Evolutionary conservation across 768 basidiomycete species (phyloP).

Genomic region (Tricholoma saponaceum): DNA sequence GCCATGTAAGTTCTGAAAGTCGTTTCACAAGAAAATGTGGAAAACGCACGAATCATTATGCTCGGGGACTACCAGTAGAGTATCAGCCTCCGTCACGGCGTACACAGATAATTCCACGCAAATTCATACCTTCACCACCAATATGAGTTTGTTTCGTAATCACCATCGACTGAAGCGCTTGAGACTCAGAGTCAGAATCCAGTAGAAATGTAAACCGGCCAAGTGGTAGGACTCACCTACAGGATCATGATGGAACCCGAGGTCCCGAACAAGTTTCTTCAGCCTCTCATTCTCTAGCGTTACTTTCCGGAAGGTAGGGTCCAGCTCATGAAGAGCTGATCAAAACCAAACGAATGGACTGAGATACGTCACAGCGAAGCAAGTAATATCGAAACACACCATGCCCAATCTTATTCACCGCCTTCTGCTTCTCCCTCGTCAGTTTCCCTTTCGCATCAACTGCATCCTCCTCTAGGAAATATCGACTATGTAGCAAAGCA

Average conservation of each 20-base stretch:
- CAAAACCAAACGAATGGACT: neutral
- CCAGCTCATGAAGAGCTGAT: slow-evolving; percentile 80
- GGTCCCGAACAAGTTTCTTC: slow-evolving; percentile 64
- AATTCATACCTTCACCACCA: slow-evolving; percentile 76
- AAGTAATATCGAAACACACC: slow-evolving; percentile 37
- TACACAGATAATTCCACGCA: neutral
- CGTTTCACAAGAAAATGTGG: neutral
- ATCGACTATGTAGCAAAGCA: slow-evolving; percentile 45
- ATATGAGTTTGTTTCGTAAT: slow-evolving; percentile 94
- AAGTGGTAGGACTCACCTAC: slow-evolving; percentile 49
- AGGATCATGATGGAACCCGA: slow-evolving; percentile 83
- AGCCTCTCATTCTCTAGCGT: slow-evolving; percentile 80
- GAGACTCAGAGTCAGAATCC: neutral
- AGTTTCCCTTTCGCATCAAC: slow-evolving; percentile 68
- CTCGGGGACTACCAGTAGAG: slow-evolving; percentile 56
- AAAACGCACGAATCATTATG: slow-evolving; percentile 88
- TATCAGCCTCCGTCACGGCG: neutral
- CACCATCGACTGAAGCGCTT: slow-evolving; percentile 90
- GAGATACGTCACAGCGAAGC: neutral
- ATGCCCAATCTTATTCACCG: slow-evolving; percentile 95
- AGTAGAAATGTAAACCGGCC: neutral
- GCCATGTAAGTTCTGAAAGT: neutral
- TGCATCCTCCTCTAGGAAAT: slow-evolving; percentile 91
- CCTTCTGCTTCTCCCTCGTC: slow-evolving; percentile 62
- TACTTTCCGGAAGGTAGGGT: slow-evolving; percentile 72